A percentile compares a stretch with the other conserved stretches of the same genome.
Evolutionary conservation across 2,329 filamentous ascomycete species (phyloP).

Genomic region (Neospermospora avenae): DNA sequence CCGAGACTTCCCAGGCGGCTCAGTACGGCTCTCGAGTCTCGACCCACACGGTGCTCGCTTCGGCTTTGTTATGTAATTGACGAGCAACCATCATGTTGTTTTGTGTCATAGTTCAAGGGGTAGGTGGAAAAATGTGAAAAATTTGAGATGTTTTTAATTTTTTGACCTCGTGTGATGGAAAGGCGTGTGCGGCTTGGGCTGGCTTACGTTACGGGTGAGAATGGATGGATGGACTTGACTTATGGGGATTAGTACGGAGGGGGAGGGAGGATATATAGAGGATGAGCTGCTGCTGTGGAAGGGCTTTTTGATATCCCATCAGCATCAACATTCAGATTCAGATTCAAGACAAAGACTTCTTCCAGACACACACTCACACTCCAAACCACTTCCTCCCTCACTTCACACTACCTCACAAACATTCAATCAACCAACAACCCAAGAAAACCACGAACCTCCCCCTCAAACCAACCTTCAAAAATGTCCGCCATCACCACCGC

Average conservation of each 20-base stretch:
- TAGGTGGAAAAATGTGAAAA: not conserved
- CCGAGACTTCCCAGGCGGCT: too few species aligned
- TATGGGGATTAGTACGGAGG: not conserved
- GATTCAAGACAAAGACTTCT: not conserved
- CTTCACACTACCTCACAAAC: not conserved
- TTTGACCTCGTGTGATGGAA: too few species aligned
- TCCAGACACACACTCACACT: not conserved
- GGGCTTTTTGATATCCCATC: not conserved
- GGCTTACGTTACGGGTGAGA: too few species aligned
- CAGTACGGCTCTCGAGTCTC: too few species aligned
- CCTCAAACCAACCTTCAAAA: not conserved
- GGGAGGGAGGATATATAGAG: not conserved
- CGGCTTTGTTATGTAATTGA: conserved; percentile 5
- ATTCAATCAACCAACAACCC: not conserved
- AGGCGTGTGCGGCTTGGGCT: not conserved
- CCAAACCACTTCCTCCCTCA: not conserved
- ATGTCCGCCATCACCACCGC: conserved; percentile 2
- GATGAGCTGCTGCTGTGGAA: not conserved
- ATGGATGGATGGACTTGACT: not conserved
- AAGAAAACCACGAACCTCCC: not conserved
- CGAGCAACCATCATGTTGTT: conserved; percentile 3
- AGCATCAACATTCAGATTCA: not conserved
- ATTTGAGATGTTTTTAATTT: too few species aligned
- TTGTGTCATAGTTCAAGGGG: not conserved
- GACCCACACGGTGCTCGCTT: conserved; percentile 2